Evolutionary conservation across 1,139 yeast species (phyloP).

Genomic region (Taphrina betulina): DNA sequence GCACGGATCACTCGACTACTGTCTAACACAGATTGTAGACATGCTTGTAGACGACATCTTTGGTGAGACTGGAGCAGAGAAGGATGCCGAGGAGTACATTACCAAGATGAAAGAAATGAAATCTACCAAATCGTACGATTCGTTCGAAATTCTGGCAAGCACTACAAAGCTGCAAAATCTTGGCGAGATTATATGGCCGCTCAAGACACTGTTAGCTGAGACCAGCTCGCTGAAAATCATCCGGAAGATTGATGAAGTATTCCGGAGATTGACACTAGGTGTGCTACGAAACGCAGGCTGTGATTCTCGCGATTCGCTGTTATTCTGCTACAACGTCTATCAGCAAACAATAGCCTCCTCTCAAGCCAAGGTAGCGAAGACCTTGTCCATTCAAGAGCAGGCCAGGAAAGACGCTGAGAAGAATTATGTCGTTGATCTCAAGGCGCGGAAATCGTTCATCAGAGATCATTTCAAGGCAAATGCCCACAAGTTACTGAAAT

Average conservation of each 20-base stretch:
- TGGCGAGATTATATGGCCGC: conserved; percentile 64
- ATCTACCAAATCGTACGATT: conserved; percentile 81
- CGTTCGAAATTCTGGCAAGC: conserved; percentile 72
- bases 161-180: conserved; percentile 64
- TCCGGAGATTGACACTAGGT: conserved; percentile 75
- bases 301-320: conserved; percentile 58
- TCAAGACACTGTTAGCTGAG: conserved; percentile 62
- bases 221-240: conserved; percentile 67
- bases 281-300: conserved; percentile 68
- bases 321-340: conserved; percentile 72
- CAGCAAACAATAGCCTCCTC: conserved; percentile 38
- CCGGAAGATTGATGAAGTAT: conserved; percentile 72
- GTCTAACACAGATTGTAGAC: conserved; percentile 60
- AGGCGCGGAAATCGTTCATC: conserved; percentile 17
- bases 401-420: conserved; percentile 26
- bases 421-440: conserved; percentile 29
- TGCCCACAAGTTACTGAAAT: conserved; percentile 46
- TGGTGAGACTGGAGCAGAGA: conserved; percentile 91
- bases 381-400: conserved; percentile 6
- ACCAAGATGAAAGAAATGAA: conserved; percentile 89
- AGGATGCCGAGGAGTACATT: conserved; percentile 88
- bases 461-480: conserved; percentile 32
- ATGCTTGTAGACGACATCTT: conserved; percentile 89
- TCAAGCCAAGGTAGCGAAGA: conserved; percentile 7
- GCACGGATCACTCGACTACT: conserved; percentile 76